Evolutionary conservation across 2,329 filamentous ascomycete species (phyloP).

Genomic region (Massarina eburnea): DNA sequence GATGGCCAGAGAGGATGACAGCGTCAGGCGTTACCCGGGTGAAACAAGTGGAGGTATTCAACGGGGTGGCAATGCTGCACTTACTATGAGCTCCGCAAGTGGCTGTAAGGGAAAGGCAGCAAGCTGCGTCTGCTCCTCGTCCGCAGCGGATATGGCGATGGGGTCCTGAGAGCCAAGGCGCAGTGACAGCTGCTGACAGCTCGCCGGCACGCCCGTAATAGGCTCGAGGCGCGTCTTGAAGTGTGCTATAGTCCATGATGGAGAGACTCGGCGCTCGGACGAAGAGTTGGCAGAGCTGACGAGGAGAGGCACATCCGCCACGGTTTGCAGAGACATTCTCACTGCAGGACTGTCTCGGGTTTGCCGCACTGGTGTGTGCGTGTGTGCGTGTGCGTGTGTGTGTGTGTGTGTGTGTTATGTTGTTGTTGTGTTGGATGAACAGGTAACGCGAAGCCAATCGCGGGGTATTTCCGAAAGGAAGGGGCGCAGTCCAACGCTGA

Average conservation of each 20-base stretch:
- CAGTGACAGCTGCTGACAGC: conserved; percentile 73
- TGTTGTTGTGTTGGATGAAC: neutral
- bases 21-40: conserved; percentile 8
- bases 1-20: conserved; percentile 33
- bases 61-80: conserved; percentile 43
- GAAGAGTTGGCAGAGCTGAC: conserved; percentile 75
- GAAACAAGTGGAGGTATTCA: conserved; percentile 18
- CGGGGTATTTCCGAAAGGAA: too few species aligned
- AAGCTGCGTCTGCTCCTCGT: conserved; percentile 72
- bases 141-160: conserved; percentile 66
- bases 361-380: too few species aligned
- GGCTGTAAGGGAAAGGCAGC: conserved; percentile 67
- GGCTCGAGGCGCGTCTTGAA: conserved; percentile 88
- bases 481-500: neutral
- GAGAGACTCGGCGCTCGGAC: conserved; percentile 88
- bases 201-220: conserved; percentile 86
- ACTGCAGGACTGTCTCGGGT: neutral
- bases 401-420: neutral
- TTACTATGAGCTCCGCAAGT: conserved; percentile 79
- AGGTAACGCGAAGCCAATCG: too few species aligned
- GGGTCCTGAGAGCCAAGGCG: conserved; percentile 64
- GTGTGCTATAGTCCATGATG: conserved; percentile 84
- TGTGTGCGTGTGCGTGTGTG: too few species aligned
- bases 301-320: conserved; percentile 74
- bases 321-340: conserved; percentile 44